phyloP scores from a whole-genome alignment of 2,329 filamentous ascomycete species.

The Chaetothyriales sp. region DNA sequence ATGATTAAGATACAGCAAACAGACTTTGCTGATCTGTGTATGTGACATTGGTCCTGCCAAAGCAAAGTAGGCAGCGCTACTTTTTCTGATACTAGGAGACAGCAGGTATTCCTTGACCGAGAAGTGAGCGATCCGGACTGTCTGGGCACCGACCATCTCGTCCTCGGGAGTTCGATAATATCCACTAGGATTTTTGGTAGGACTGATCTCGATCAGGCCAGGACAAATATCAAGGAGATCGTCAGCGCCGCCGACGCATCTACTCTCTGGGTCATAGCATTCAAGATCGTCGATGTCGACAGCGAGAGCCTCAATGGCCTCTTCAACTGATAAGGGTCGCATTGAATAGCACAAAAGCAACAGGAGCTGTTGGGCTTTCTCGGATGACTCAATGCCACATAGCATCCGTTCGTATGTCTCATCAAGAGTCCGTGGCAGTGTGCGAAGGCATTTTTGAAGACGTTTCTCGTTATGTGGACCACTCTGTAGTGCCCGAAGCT shows the following conservation, averaged over 20 bases:
- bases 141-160: too few species aligned
- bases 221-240: conserved; percentile 16
- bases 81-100: conserved; percentile 15
- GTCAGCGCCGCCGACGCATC: conserved; percentile 4
- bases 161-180: too few species aligned
- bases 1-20: conserved; percentile 6
- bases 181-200: too few species aligned
- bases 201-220: conserved; percentile 17
- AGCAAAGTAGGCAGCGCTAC: conserved; percentile 15
- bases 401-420: conserved; percentile 22
- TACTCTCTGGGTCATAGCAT: conserved; percentile 13
- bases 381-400: conserved; percentile 11
- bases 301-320: conserved; percentile 18
- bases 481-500: conserved; percentile 10
- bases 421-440: conserved; percentile 18
- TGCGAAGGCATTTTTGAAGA: conserved; percentile 15
- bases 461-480: conserved; percentile 12
- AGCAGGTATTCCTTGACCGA: conserved; percentile 22
- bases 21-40: conserved; percentile 5
- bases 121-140: conserved; percentile 20
- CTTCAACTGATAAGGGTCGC: conserved; percentile 14
- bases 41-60: conserved; percentile 14
- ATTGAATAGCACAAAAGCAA: conserved; percentile 17
- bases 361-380: conserved; percentile 17
- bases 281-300: conserved; percentile 16